These are phyloP conservation scores for Boletus insuetus DNA, from an alignment of 768 basidiomycete species.

Conservation along the genomic window DNA sequence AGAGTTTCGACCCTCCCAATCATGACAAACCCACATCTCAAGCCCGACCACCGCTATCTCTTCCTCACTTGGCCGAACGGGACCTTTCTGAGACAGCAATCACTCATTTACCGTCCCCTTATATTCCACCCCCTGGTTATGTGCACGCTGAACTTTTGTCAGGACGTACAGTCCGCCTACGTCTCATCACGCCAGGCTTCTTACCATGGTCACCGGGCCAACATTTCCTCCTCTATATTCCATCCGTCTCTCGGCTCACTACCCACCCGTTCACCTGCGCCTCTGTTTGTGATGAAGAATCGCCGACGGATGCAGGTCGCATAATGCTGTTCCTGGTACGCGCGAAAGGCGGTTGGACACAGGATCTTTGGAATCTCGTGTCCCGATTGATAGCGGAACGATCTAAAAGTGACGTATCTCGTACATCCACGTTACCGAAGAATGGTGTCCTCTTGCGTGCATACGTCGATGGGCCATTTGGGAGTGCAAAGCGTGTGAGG, in stretches of 20 bases:
- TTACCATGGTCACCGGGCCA: conserved; percentile 77
- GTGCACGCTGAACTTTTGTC: conserved; percentile 67
- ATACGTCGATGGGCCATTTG: conserved; percentile 67
- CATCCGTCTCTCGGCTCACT: conserved; percentile 56
- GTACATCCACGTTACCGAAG: conserved; percentile 26
- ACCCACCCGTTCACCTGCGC: conserved; percentile 76
- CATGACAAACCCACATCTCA: background rate
- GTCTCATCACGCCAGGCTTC: conserved; percentile 53
- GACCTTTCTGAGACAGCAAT: background rate
- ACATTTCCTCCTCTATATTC: conserved; percentile 67
- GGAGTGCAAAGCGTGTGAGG: conserved; percentile 54
- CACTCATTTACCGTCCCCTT: conserved; percentile 13
- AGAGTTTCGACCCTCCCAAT: background rate
- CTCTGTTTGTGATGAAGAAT: conserved; percentile 52
- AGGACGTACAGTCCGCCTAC: conserved; percentile 68
- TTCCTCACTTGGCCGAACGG: background rate
- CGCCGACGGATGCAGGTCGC: conserved; percentile 44
- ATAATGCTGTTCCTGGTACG: conserved; percentile 67
- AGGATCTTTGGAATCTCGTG: conserved; percentile 59
- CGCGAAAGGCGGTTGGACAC: conserved; percentile 68
- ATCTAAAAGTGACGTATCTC: conserved; percentile 26
- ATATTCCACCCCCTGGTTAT: conserved; percentile 62
- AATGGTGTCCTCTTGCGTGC: conserved; percentile 53
- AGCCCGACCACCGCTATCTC: background rate
- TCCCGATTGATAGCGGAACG: conserved; percentile 35